Conservation (phyloP, 129 eudicot species). For the Dittrichia graveolens region DNA sequence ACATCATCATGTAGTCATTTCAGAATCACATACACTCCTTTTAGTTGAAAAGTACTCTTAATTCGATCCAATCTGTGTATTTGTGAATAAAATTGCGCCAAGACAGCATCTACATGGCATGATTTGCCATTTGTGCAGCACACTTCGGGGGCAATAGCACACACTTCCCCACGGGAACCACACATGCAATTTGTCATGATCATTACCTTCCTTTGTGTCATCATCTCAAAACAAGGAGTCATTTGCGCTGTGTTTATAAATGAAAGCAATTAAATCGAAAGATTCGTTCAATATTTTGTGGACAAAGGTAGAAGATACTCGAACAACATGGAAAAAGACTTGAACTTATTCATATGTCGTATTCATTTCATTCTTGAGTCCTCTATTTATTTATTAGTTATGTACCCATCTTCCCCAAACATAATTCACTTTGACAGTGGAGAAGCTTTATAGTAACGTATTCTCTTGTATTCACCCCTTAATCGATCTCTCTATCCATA, state of each 20-base stretch:
- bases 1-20: constrained; percentile 24
- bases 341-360: constrained; percentile 22
- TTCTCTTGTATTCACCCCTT: neutral
- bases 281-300: constrained; percentile 16
- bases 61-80: neutral
- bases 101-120: constrained; percentile 36
- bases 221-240: neutral
- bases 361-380: constrained; percentile 9
- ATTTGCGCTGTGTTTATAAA: constrained; percentile 6
- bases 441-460: constrained; percentile 8
- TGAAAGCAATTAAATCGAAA: neutral
- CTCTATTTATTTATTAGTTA: constrained; percentile 15
- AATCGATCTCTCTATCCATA: neutral
- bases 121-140: constrained; percentile 20
- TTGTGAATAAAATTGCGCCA: constrained; percentile 32
- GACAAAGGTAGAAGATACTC: constrained; percentile 15
- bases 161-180: constrained; percentile 31
- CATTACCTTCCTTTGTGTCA: constrained; percentile 19
- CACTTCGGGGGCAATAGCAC: constrained; percentile 33
- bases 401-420: constrained; percentile 16
- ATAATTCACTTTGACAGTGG: constrained; percentile 6
- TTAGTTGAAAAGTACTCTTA: constrained; percentile 11
- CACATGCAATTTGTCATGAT: constrained; percentile 28
- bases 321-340: constrained; percentile 11
- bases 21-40: constrained; percentile 23